Base-by-base conservation (phyloP, 352 stramenopile species). In the Pythium grandisporangium region DNA sequence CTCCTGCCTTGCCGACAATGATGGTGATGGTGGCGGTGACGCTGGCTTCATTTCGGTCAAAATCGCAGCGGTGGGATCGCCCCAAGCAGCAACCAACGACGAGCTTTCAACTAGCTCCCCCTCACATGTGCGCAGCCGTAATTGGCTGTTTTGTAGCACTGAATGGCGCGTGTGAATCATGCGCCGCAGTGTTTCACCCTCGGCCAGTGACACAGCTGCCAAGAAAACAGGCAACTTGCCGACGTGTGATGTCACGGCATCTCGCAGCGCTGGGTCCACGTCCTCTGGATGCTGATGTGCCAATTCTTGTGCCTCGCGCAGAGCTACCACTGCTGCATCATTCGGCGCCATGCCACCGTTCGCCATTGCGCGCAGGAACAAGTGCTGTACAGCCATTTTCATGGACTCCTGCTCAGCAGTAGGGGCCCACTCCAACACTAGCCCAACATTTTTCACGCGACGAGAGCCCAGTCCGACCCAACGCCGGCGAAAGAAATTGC, bases 141-240 rank as follows among this genome's bases (percentile, higher is more conserved):
- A 65, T 23, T 78, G 59, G 17, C 69, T 87, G 12, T 66, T 63
- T 32, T 77, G 56, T 43, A 93, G 75, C 13, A 84, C 69, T 1
- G 80, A 69, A 37, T 93, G 80, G 23, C 78, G 75, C 45, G 85
- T 81, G 62, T 99, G 95, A 47, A 99, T 96, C 55, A 96, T 96
- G 22, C 95, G 75, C 21, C 95, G 84, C 62, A 98, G 87, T 23
- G 92, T 98, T 63, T 99, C 96, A 6, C 95, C 96, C 62, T 99
- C 96, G 11, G 92, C 89, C 33, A 99, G 72, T 10, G 93, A 99
- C 30, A 99, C 62, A 2, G 88, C 95, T 26, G 97, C 94, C 37
- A 98, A 84, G 54, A 90, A 98, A 19, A 88, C 74, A 0, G 79
- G 71, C 27, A 70, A 54, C 1, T 48, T 52, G 19, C 61, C 61